Evolutionary conservation across 371 early-diverging fungal genomes (phyloP), one percentile per base, ranked within the genome.

Genomic region (Neoconidiobolus thromboides): DNA sequence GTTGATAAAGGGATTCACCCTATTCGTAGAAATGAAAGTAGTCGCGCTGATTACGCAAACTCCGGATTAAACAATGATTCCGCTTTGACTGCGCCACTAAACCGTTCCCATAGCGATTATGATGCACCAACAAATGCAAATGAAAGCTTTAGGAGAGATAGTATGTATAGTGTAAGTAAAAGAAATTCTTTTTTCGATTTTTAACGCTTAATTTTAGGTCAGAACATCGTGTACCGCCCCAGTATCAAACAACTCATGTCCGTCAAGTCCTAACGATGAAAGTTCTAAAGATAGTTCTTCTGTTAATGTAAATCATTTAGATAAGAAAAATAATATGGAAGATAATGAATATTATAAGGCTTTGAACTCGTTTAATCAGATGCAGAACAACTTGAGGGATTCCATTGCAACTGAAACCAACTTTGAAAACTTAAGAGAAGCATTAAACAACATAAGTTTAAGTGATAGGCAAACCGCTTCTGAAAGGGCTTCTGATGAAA

Each of bases 111-210:
- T 4, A 55, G 55, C 55, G 42, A 39, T 12, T 55, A 36, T 39
- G 55, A 41, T 26, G 26, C 26, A 26, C 26, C 26, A 26, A 26
- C 26, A 26, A 26, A 26, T 26, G 26, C 26, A 26, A 26, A 26
- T 26, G 26, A 26, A 26, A 26, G 26, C 26, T 26, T 26, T 26
- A 26, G 26, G 26, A 26, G 26, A 5, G 57, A 56, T 37, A 56
- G 57, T 38, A 42, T 56, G 43, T 56, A 56, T 15, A 55, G 55
- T 43, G 55, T 55, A 55, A 55, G 40, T n/a, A 4, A 36, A 52
- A 14, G 9, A 10, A 7, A 36, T 12, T 26, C 10, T 43, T 26
- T 55, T 12, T 36, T 14, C 37, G 38, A 7, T 55, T 36, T 10
- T 55, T 39, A 26, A 26, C 26, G 26, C 26, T 10, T 55, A 36